These are phyloP conservation scores for Bipolaris cookei DNA, from an alignment of 2,329 filamentous ascomycete genomes.

Conservation along the genomic window DNA sequence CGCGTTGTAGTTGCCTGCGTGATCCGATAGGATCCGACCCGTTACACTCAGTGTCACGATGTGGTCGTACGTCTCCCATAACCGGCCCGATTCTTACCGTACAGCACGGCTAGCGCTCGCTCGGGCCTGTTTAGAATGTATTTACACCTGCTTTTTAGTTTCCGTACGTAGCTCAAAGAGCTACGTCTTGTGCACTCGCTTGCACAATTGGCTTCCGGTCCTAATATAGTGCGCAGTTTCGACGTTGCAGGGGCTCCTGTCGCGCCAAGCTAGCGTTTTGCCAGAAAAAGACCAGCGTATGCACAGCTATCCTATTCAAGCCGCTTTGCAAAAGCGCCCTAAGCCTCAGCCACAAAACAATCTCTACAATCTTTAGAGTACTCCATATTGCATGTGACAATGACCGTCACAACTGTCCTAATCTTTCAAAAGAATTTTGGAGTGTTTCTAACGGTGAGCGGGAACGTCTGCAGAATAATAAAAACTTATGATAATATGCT, in stretches of 20 bases:
- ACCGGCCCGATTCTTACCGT: no score
- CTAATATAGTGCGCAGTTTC: neutral
- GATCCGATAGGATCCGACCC: no score
- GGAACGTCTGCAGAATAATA: neutral
- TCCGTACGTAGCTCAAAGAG: no score
- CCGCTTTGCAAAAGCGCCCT: neutral
- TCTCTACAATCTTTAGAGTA: neutral
- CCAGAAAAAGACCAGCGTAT: neutral
- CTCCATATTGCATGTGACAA: neutral
- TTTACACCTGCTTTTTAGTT: no score
- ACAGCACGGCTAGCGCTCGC: no score
- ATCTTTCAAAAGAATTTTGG: neutral
- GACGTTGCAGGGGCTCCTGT: neutral
- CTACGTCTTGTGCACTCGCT: neutral
- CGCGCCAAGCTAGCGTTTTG: neutral
- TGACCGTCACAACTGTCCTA: neutral
- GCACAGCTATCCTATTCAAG: neutral
- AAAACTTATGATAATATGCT: neutral
- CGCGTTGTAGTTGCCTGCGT: no score
- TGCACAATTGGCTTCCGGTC: neutral
- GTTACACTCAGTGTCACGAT: no score
- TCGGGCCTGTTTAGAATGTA: no score
- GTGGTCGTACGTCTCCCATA: no score
- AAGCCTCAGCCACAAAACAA: neutral
- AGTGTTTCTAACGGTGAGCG: neutral